A percentile compares a stretch with the other conserved stretches of the same genome.
phyloP scores from a whole-genome alignment of 352 stramenopile species.

The Phytophthora sansomeana region DNA sequence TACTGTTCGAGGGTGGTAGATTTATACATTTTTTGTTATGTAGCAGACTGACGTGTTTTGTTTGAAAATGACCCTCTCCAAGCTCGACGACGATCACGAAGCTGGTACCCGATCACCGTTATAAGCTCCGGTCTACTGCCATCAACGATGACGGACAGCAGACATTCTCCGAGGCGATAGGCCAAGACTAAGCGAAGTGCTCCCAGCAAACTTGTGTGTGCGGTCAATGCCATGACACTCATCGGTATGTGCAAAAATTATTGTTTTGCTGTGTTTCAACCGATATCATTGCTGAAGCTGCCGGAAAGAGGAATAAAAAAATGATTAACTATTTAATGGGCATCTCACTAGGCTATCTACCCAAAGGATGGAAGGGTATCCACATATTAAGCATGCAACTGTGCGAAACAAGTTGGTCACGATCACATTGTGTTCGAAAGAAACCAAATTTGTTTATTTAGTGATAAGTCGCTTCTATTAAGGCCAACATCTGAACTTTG shows the following conservation, averaged over 20 bases:
- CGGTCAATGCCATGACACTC: constrained; percentile 6
- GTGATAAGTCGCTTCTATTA: too few relatives aligned
- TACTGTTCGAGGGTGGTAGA: background rate
- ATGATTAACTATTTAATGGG: too few relatives aligned
- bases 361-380: too few relatives aligned
- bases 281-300: too few relatives aligned
- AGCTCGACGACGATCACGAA: constrained; percentile 26
- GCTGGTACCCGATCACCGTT: constrained; percentile 29
- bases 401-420: too few relatives aligned
- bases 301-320: too few relatives aligned
- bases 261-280: too few relatives aligned
- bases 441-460: too few relatives aligned
- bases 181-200: background rate
- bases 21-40: background rate
- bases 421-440: too few relatives aligned
- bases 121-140: constrained; percentile 26
- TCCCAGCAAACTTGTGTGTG: constrained; percentile 15
- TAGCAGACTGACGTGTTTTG: background rate
- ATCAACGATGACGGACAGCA: constrained; percentile 28
- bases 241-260: constrained; percentile 22
- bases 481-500: too few relatives aligned
- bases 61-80: background rate
- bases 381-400: too few relatives aligned
- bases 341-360: too few relatives aligned
- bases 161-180: constrained; percentile 25